Conservation (phyloP, 2,329 filamentous ascomycete genomes). For the Madurella mycetomatis region DNA sequence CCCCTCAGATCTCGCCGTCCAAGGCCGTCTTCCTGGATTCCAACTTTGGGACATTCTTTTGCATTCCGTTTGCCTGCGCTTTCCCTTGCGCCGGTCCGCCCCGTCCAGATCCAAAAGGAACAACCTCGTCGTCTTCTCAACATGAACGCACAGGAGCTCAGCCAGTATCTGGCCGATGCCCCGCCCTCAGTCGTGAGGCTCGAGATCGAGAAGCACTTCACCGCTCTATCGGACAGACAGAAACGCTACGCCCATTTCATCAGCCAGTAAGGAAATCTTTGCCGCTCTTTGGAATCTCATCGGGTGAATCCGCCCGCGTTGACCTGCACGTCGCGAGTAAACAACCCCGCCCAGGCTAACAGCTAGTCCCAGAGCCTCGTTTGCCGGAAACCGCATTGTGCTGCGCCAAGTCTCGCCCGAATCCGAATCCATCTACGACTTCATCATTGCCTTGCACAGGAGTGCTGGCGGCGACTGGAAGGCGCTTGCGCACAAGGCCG, state of each 20-base stretch:
- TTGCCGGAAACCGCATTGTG: conserved; percentile 72
- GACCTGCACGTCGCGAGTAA: background rate
- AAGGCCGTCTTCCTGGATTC: conserved; percentile 6
- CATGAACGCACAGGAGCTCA: conserved; percentile 58
- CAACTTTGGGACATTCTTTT: conserved; percentile 5
- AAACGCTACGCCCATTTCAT: conserved; percentile 91
- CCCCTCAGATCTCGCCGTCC: conserved; percentile 19
- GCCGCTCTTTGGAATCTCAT: too few species aligned
- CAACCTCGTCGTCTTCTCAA: conserved; percentile 29
- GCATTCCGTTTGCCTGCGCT: conserved; percentile 5
- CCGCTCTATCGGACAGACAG: conserved; percentile 67
- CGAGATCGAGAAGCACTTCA: conserved; percentile 90
- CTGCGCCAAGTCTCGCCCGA: conserved; percentile 77
- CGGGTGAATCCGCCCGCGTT: background rate
- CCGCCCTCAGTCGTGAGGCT: conserved; percentile 85
- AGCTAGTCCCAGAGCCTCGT: conserved; percentile 57
- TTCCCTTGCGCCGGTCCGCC: conserved; percentile 2
- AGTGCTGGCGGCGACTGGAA: conserved; percentile 67
- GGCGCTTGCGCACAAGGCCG: conserved; percentile 58
- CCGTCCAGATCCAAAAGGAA: conserved; percentile 2
- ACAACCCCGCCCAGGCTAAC: conserved; percentile 2
- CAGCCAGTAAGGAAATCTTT: conserved; percentile 56
- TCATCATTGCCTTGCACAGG: conserved; percentile 70
- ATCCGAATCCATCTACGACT: conserved; percentile 74
- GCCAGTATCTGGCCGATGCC: conserved; percentile 84